Evolutionary conservation across 2,329 filamentous ascomycete species (phyloP), one percentile per base, ranked within the genome.

Genomic region (Talaromyces sp.): DNA sequence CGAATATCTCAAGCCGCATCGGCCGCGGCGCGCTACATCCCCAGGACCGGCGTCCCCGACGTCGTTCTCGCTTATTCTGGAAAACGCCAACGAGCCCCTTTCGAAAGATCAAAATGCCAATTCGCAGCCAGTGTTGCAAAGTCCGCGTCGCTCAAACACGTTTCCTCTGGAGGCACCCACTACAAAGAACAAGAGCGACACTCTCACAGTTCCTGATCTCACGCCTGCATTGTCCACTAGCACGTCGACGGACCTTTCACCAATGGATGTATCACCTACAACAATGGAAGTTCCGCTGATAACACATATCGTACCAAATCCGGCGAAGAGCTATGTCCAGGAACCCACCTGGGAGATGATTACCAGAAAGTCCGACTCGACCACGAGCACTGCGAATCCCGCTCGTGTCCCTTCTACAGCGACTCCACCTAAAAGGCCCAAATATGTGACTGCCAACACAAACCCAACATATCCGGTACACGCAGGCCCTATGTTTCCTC

Each of bases 21-120:
- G 64, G 31, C 70, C 72, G 27, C 69, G 73, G 53, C 71, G 74
- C 52, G 73, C 72, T 31, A 76, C 73, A 23, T 78, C 76, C 27
- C 74, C 76, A 31, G 71, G 68, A 36, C 68, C 66, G 54, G 68
- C 73, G 6, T 72, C 68, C 56, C 72, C 75, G 31, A 71, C 75
- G 5, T 72, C 68, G 44, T 79, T 79, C 60, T 72, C 70, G 4
- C 63, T 78, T 6, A 79, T 79, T 52, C 77, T 77, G 2, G 70
- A 73, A 30, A 52, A 67, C 23, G 42, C 14, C 27, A 4, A 28
- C n/a, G n/a, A 57, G 2, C 36, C 40, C 3, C 30, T 31, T 30
- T 50, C 42, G 10, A 27, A 42, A 1, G 28, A 12, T 7, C 12
- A n/a, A 14, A 40, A 53, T 52, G 16, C 9, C 0, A 44, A 51